A percentile compares a stretch with the other conserved stretches of the same genome.
Conservation (phyloP, 805 yeast genomes). For the Saccharomycopsis javanensis region DNA sequence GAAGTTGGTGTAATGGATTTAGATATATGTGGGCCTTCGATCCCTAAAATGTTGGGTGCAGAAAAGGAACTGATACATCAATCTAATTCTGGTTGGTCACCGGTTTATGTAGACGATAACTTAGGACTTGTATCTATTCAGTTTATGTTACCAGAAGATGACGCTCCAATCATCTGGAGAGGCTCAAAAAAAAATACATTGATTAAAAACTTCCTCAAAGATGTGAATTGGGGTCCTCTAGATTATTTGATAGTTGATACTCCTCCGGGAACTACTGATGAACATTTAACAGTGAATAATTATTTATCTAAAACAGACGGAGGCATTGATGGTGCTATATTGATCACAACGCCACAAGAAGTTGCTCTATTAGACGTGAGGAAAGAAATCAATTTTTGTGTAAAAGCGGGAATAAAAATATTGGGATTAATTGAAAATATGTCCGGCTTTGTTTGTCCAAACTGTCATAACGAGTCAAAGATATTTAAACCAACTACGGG, state of each 20-base stretch:
- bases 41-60: conserved; percentile 92
- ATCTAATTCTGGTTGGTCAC: conserved; percentile 91
- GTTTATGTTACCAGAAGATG: conserved; percentile 87
- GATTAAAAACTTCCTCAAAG: conserved; percentile 87
- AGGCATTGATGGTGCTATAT: conserved; percentile 90
- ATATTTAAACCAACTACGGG: conserved; percentile 95
- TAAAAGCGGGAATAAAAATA: conserved; percentile 77
- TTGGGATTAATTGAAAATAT: conserved; percentile 93
- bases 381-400: conserved; percentile 90
- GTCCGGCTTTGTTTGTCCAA: conserved; percentile 98
- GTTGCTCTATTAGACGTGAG: conserved; percentile 91
- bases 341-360: conserved; percentile 97
- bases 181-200: conserved; percentile 93
- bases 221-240: conserved; percentile 82
- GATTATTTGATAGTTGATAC: conserved; percentile 74
- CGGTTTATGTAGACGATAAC: conserved; percentile 92
- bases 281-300: conserved; percentile 82
- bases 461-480: conserved; percentile 79
- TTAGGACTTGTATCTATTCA: conserved; percentile 93
- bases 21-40: conserved; percentile 96
- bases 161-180: conserved; percentile 93
- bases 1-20: conserved; percentile 96
- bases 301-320: conserved; percentile 62
- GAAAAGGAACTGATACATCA: conserved; percentile 78
- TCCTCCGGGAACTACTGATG: conserved; percentile 98